These are phyloP conservation scores for Magnusiomyces ingens DNA, from an alignment of 1,139 yeast genomes.

Conservation along the genomic window DNA sequence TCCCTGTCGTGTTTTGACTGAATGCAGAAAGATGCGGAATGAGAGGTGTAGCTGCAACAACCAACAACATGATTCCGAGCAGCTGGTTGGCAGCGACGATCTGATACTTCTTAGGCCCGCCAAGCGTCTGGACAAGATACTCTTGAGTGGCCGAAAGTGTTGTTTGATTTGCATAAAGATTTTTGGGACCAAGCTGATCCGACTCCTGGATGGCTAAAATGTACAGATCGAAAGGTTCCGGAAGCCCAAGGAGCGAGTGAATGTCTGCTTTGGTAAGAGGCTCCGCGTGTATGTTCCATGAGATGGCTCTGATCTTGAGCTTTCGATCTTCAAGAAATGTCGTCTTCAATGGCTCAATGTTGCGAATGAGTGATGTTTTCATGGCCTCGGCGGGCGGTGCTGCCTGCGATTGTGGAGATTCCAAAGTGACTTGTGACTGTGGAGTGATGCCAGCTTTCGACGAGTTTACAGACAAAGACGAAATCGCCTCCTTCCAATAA, in stretches of 20 bases:
- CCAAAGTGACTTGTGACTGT: neutral
- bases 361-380: neutral
- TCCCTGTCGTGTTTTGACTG: slow-evolving; percentile 42
- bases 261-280: slow-evolving; percentile 8
- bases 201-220: slow-evolving; percentile 48
- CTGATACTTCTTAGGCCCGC: slow-evolving; percentile 23
- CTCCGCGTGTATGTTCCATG: slow-evolving; percentile 14
- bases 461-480: neutral
- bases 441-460: neutral
- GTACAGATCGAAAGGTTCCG: slow-evolving; percentile 33
- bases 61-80: slow-evolving; percentile 43
- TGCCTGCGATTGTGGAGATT: neutral
- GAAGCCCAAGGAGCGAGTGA: slow-evolving; percentile 10
- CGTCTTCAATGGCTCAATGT: neutral
- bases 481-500: neutral
- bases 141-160: slow-evolving; percentile 38
- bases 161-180: slow-evolving; percentile 39
- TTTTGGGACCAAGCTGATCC: slow-evolving; percentile 42
- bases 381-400: neutral
- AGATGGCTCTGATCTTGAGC: slow-evolving; percentile 5
- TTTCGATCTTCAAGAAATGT: slow-evolving; percentile 2
- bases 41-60: slow-evolving; percentile 33
- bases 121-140: slow-evolving; percentile 28
- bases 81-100: slow-evolving; percentile 40
- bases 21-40: slow-evolving; percentile 36